Percentiles rank a stretch among this genome's conserved stretches.
Evolutionary conservation across 345 rosid genomes (phyloP).

Genomic region (Hirschfeldia incana): DNA sequence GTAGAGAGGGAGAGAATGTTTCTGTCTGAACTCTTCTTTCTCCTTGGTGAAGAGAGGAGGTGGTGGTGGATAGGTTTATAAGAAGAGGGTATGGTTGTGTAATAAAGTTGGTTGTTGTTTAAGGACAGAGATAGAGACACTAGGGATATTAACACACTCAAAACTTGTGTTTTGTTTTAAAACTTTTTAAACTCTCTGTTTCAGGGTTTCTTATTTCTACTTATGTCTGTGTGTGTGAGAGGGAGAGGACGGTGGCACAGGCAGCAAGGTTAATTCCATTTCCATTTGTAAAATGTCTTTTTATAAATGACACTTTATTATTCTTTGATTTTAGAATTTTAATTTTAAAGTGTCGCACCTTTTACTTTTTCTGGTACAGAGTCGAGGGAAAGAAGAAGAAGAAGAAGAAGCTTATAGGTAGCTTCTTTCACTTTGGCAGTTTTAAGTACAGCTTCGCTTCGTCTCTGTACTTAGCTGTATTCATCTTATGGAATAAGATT

Average conservation of each 20-base stretch:
- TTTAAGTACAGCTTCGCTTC: conserved; percentile 28
- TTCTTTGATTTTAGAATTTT: neutral
- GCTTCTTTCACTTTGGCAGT: conserved; percentile 28
- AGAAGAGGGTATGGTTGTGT: conserved; percentile 9
- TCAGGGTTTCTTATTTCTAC: conserved; percentile 23
- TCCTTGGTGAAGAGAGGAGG: conserved; percentile 13
- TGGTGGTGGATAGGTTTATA: conserved; percentile 2
- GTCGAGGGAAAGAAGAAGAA: neutral
- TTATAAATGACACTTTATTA: neutral
- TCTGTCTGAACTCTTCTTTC: neutral
- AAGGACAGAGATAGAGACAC: conserved; percentile 20
- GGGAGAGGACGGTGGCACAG: conserved; percentile 43
- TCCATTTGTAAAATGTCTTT: conserved; percentile 18
- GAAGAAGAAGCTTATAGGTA: conserved; percentile 20
- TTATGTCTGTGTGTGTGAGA: conserved; percentile 6
- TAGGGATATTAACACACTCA: conserved; percentile 28
- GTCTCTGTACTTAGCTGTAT: conserved; percentile 34
- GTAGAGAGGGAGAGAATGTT: neutral
- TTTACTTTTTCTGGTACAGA: neutral
- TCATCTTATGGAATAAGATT: conserved; percentile 27
- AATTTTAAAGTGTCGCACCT: neutral
- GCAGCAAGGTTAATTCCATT: conserved; percentile 25
- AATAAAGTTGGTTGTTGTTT: conserved; percentile 42
- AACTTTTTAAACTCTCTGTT: conserved; percentile 21
- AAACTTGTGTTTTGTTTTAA: conserved; percentile 38